Percentiles rank a stretch among this genome's conserved stretches.
Evolutionary conservation across 805 yeast species (phyloP).

Genomic region (Lipomyces mesembrius): DNA sequence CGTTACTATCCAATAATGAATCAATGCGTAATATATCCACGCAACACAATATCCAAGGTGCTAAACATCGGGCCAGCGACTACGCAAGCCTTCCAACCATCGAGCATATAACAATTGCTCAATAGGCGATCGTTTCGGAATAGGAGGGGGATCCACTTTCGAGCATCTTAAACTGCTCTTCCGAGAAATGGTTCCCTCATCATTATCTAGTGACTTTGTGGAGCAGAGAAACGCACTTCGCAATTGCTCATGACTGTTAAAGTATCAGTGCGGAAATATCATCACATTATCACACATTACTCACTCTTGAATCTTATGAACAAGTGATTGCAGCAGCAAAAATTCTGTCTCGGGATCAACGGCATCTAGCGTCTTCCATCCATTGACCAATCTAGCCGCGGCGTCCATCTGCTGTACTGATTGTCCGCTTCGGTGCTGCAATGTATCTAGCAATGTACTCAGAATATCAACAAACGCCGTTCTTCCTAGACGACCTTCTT

Average conservation of each 20-base stretch:
- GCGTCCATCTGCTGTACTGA: slow-evolving; percentile 27
- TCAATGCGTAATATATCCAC: neutral
- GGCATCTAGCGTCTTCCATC: slow-evolving; percentile 35
- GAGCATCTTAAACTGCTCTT: neutral
- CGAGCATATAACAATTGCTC: slow-evolving; percentile 38
- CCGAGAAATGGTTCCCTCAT: neutral
- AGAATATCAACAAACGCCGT: slow-evolving; percentile 16
- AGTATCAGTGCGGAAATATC: neutral
- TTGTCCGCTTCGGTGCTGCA: slow-evolving; percentile 6
- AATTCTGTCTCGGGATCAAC: slow-evolving; percentile 30
- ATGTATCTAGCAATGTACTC: slow-evolving; percentile 5
- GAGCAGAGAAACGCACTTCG: neutral
- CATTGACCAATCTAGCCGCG: slow-evolving; percentile 15
- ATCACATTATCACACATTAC: neutral
- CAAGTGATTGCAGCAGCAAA: slow-evolving; percentile 16
- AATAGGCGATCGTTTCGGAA: slow-evolving; percentile 30
- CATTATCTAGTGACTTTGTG: neutral
- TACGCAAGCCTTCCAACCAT: slow-evolving; percentile 38
- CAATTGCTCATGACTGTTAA: slow-evolving; percentile 12
- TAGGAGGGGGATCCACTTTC: slow-evolving; percentile 14
- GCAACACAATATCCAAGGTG: neutral
- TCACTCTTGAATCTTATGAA: slow-evolving; percentile 17
- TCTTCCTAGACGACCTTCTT: slow-evolving; percentile 15
- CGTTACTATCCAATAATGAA: neutral
- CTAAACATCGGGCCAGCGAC: slow-evolving; percentile 35